Evolutionary conservation across 768 basidiomycete genomes (phyloP).

Genomic region (Amanita rimosa): DNA sequence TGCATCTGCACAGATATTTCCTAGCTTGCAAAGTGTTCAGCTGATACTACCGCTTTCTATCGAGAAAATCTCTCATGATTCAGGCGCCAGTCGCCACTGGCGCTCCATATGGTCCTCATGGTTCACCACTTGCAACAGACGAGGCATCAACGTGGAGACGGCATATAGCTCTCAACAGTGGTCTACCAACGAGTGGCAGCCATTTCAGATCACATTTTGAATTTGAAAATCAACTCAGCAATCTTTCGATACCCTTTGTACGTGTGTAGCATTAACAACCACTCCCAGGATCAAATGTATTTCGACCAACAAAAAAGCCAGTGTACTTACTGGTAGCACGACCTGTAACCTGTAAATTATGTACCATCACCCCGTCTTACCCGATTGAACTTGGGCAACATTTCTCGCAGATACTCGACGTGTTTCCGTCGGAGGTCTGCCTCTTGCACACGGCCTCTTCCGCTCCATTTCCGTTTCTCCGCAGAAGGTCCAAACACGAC

Average conservation of each 20-base stretch:
- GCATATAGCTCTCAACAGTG: conserved; percentile 1
- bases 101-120: conserved; percentile 1
- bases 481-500: conserved; percentile 71
- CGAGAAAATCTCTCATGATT: neutral
- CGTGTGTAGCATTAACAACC: conserved; percentile 1
- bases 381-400: conserved; percentile 83
- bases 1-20: conserved; percentile 1
- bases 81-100: neutral
- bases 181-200: conserved; percentile 2
- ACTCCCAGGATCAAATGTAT: neutral
- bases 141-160: conserved; percentile 2
- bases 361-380: conserved; percentile 48
- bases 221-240: neutral
- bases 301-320: neutral
- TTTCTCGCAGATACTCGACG: conserved; percentile 84
- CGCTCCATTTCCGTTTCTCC: conserved; percentile 76
- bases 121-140: neutral
- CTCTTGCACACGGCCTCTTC: conserved; percentile 75
- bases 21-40: neutral
- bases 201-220: neutral
- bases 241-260: neutral
- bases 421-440: conserved; percentile 79
- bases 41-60: conserved; percentile 1
- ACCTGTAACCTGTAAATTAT: conserved; percentile 13
- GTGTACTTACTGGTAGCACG: neutral